These are phyloP conservation scores for Polytrichum commune DNA, from an alignment of 225 moss, liverwort and hornwort species.

Conservation along the genomic window DNA sequence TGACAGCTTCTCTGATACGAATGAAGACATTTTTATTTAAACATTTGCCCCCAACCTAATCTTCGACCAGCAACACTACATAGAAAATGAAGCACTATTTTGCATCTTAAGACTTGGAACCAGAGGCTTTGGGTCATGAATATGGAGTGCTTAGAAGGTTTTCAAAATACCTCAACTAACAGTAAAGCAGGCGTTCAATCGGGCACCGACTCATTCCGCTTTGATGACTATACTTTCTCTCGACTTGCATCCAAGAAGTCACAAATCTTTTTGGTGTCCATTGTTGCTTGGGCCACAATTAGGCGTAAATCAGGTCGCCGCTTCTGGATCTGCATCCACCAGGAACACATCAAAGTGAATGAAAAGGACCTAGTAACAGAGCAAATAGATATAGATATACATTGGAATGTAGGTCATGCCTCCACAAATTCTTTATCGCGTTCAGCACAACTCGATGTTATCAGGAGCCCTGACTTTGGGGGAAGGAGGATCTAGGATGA, in stretches of 20 bases:
- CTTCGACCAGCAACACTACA: too few species aligned
- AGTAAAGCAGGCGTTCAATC: conserved; percentile 63
- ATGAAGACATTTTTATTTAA: too few species aligned
- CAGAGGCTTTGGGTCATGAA: not conserved
- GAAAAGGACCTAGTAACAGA: too few species aligned
- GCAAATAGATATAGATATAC: too few species aligned
- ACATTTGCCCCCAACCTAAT: not conserved
- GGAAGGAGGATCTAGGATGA: too few species aligned
- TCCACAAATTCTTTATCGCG: too few species aligned
- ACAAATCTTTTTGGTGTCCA: conserved; percentile 71
- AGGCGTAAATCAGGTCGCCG: conserved; percentile 83
- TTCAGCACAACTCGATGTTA: too few species aligned
- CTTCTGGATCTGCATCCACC: conserved; percentile 52
- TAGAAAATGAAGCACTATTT: too few species aligned
- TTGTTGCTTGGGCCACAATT: conserved; percentile 96
- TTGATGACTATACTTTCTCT: conserved; percentile 38
- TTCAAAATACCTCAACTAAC: conserved; percentile 64
- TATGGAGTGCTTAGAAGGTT: not conserved
- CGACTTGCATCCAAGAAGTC: conserved; percentile 79
- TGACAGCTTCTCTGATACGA: conserved; percentile 31
- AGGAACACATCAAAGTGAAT: not conserved
- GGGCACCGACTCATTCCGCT: conserved; percentile 29
- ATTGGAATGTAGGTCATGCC: too few species aligned
- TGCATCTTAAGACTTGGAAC: not conserved
- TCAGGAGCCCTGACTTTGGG: too few species aligned